These are phyloP conservation scores for Penstemon newberryi DNA, from an alignment of 257 asterid genomes.

Conservation along the genomic window DNA sequence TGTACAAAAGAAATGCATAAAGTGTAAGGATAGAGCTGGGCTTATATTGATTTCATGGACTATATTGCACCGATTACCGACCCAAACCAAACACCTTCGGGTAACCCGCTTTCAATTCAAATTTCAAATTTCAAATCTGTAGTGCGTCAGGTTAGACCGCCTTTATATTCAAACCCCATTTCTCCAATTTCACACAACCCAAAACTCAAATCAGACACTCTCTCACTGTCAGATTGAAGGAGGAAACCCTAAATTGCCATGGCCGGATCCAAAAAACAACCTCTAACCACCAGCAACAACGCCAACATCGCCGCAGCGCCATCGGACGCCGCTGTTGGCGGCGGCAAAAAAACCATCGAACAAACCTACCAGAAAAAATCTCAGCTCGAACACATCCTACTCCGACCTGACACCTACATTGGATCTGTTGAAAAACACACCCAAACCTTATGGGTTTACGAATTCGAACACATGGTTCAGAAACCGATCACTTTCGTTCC, in stretches of 20 bases:
- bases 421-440: constrained; percentile 89
- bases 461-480: constrained; percentile 54
- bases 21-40: too few species aligned
- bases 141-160: constrained; percentile 27
- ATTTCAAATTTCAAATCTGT: constrained; percentile 22
- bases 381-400: constrained; percentile 97
- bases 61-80: too few species aligned
- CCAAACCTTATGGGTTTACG: constrained; percentile 76
- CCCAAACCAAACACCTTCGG: background rate
- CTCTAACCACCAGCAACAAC: constrained; percentile 73
- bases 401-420: constrained; percentile 93
- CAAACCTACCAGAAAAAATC: constrained; percentile 91
- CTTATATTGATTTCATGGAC: too few species aligned
- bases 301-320: constrained; percentile 49
- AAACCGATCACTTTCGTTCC: constrained; percentile 71
- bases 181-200: constrained; percentile 17
- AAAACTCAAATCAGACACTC: constrained; percentile 37
- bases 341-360: constrained; percentile 69
- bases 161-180: constrained; percentile 22
- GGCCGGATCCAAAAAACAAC: constrained; percentile 58
- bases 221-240: constrained; percentile 50
- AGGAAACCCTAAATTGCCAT: constrained; percentile 39
- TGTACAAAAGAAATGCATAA: too few species aligned
- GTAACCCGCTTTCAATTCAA: constrained; percentile 37
- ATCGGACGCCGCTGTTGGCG: constrained; percentile 20